Base-by-base conservation (phyloP, 2,329 filamentous ascomycete species). In the Trichoderma semiorbis region DNA sequence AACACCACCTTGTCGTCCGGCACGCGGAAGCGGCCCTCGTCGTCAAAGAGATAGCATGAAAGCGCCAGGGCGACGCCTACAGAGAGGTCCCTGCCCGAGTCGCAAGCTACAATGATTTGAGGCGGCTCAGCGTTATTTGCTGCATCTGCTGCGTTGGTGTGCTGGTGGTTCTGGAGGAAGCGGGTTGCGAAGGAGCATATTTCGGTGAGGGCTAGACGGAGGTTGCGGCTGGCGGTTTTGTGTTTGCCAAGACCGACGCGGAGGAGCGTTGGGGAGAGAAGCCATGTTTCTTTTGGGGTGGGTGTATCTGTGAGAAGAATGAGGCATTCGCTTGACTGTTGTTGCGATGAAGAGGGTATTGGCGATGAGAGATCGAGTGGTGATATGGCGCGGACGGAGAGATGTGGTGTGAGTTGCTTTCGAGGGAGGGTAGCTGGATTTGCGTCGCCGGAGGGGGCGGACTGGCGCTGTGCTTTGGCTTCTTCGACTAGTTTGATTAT, bases 201-300 rank as follows among this genome's bases (percentile, higher is more conserved):
- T 18, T 84, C 85, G 1, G 88, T 85, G 4, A 98, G 83, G 11
- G 92, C 90, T 16, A 86, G 83, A 10, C 95, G 90, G n/a, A 98
- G 84, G 75, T 93, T 90, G n/a, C 94, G 90, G 77, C 93, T 95
- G 0, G 94, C 95, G 5, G 90, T 80, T 81, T 98, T 98, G 47
- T 89, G 89, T 63, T 88, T 87, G 1, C 90, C 89, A 72, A 95
- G 88, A 0, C 89, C 87, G 21, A 96, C 86, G 85, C 85, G 53
- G 77, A 84, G 79, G 89, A 78, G 72, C 67, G 79, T 81, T 57
- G 82, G 70, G 10, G 79, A 76, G 72, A 80, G 75, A 16, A 78
- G 47, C 84, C 82, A 84, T 10, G 75, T 80, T 65, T 85, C 85
- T 64, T 80, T 81, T 24, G 81, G 81, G 3, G 85, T 87, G 3